A percentile compares a stretch with the other conserved stretches of the same genome.
Conservation (phyloP, 371 early-diverging fungal genomes). For the Syncephalis fuscata region DNA sequence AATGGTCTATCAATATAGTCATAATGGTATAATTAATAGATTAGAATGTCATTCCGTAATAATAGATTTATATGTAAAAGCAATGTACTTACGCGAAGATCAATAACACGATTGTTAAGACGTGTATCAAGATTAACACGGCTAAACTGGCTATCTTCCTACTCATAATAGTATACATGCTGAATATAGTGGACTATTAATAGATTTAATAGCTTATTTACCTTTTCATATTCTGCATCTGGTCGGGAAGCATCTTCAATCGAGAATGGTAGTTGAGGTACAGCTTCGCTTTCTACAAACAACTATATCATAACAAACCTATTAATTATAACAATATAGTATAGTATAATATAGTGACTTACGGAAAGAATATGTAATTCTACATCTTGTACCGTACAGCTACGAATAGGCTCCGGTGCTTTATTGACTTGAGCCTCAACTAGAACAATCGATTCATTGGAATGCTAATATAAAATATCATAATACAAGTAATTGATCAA, state of each 20-base stretch:
- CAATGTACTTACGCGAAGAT: slow-evolving; percentile 58
- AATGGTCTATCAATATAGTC: slow-evolving; percentile 40
- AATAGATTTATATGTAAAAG: no score
- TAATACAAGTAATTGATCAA: no score
- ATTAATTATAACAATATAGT: no score
- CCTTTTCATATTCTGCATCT: slow-evolving; percentile 13
- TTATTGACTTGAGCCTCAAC: slow-evolving; percentile 66
- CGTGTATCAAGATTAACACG: slow-evolving; percentile 88
- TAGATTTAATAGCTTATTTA: no score
- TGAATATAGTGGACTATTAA: no score
- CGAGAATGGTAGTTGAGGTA: slow-evolving; percentile 81
- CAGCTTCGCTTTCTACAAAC: slow-evolving; percentile 55
- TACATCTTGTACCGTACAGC: slow-evolving; percentile 79
- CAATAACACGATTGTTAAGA: slow-evolving; percentile 93
- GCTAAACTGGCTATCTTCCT: slow-evolving; percentile 26
- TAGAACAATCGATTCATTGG: slow-evolving; percentile 74
- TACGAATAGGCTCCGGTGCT: slow-evolving; percentile 71
- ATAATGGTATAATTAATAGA: no score
- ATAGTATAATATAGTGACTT: no score
- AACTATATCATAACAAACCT: background rate
- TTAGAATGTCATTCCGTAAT: no score
- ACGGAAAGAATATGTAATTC: slow-evolving; percentile 22
- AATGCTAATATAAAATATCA: no score
- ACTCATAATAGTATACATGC: slow-evolving; percentile 4
- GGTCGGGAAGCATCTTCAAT: slow-evolving; percentile 92